phyloP scores from a whole-genome alignment of 2,329 filamentous ascomycete species.

The Teratosphaeria nubilosa region DNA sequence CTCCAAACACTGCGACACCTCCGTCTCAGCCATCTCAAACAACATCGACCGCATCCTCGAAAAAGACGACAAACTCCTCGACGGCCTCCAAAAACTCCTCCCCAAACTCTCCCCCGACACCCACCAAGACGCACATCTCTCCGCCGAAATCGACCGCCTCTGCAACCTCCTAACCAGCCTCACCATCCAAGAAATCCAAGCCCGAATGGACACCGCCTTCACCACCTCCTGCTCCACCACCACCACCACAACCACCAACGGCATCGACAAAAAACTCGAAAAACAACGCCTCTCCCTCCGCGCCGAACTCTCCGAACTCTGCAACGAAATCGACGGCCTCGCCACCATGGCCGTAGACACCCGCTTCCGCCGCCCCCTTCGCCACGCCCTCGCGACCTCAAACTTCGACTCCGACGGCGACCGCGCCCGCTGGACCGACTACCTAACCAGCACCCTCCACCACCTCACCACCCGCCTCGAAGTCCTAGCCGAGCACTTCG shows the following conservation, averaged over 20 bases:
- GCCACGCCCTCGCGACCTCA: conserved; percentile 29
- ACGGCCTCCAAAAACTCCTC: conserved; percentile 56
- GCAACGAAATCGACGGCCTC: conserved; percentile 58
- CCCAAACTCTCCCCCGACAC: conserved; percentile 46
- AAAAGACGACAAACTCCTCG: conserved; percentile 53
- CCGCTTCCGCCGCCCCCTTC: conserved; percentile 54
- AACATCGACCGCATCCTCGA: conserved; percentile 39
- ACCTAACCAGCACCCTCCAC: conserved; percentile 32
- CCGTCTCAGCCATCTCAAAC: conserved; percentile 38
- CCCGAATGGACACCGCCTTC: conserved; percentile 44
- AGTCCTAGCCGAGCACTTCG: conserved; percentile 15
- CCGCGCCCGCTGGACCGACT: conserved; percentile 32
- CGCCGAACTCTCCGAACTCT: conserved; percentile 58
- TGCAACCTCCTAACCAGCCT: conserved; percentile 36
- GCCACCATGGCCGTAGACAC: conserved; percentile 62
- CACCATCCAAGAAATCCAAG: conserved; percentile 31
- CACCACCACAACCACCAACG: background rate
- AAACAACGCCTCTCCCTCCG: conserved; percentile 38
- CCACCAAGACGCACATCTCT: conserved; percentile 30
- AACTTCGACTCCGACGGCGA: conserved; percentile 27
- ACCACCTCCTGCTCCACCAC: background rate
- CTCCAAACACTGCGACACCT: conserved; percentile 40
- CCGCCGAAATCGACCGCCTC: conserved; percentile 46
- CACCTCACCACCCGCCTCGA: conserved; percentile 30
- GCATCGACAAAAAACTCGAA: conserved; percentile 12